Evolutionary conservation across 116 monocot genomes (phyloP).

Genomic region (Zostera marina): DNA sequence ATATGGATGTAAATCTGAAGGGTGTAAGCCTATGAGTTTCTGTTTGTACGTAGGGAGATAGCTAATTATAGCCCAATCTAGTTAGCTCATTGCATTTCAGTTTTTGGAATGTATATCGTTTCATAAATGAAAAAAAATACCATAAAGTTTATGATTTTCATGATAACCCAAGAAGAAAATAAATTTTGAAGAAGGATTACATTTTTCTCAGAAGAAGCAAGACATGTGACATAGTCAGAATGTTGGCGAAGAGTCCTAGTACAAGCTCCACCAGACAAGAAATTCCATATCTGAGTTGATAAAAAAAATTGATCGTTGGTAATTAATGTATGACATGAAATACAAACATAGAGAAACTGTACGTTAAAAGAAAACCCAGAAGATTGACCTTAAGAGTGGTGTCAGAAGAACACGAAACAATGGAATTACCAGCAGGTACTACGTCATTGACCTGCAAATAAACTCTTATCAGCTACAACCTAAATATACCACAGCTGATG

Average conservation of each 20-base stretch:
- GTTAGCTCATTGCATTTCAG: too few relatives aligned
- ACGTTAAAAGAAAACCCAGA: background rate
- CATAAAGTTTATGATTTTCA: background rate
- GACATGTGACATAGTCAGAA: constrained; percentile 95
- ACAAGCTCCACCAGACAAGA: constrained; percentile 66
- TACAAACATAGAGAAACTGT: too few relatives aligned
- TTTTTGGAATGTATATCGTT: too few relatives aligned
- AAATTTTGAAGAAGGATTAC: constrained; percentile 20
- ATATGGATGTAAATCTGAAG: too few relatives aligned
- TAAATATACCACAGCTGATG: too few relatives aligned
- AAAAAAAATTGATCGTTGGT: background rate
- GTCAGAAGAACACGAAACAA: constrained; percentile 97
- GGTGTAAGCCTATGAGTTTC: too few relatives aligned
- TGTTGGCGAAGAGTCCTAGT: constrained; percentile 92
- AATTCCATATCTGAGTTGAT: constrained; percentile 44
- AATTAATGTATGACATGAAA: too few relatives aligned
- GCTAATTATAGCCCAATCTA: too few relatives aligned
- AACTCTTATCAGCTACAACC: constrained; percentile 2
- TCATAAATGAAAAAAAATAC: too few relatives aligned
- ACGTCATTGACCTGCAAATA: constrained; percentile 83
- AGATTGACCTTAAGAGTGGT: constrained; percentile 70
- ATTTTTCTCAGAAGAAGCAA: constrained; percentile 73
- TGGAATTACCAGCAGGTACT: constrained; percentile 60
- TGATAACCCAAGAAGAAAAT: background rate
- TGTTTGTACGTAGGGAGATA: too few relatives aligned